phyloP scores from a whole-genome alignment of 2,329 filamentous ascomycete genomes.

The Aspergillus alliaceus region DNA sequence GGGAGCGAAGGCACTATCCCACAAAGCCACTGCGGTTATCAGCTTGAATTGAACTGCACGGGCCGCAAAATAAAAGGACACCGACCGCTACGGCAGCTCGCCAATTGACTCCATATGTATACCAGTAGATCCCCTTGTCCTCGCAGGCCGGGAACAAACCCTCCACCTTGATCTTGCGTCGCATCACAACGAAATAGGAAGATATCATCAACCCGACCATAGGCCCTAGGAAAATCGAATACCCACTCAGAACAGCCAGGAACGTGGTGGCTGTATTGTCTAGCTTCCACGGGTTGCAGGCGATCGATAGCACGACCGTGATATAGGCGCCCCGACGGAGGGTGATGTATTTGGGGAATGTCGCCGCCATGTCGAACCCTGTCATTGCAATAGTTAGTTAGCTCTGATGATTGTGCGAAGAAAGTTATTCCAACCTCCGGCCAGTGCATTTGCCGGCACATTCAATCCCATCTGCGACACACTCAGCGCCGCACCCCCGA shows the following conservation, averaged over 20 bases:
- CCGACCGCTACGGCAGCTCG: constrained; percentile 18
- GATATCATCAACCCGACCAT: constrained; percentile 47
- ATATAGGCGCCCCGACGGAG: constrained; percentile 57
- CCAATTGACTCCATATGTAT: constrained; percentile 24
- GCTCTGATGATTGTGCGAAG: no score
- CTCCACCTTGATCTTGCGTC: constrained; percentile 40
- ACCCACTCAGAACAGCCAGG: constrained; percentile 21
- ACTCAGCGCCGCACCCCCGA: constrained; percentile 23
- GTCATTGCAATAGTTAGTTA: not conserved
- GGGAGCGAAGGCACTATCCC: not conserved
- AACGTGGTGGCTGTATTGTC: constrained; percentile 25
- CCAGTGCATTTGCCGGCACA: constrained; percentile 25
- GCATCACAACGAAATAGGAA: constrained; percentile 47
- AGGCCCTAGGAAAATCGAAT: constrained; percentile 50
- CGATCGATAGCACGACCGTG: constrained; percentile 35
- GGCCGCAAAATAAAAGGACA: not conserved
- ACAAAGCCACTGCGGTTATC: not conserved
- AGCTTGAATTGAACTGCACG: not conserved
- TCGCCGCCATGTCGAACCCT: constrained; percentile 57
- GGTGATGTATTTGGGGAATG: constrained; percentile 56
- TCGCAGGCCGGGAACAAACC: constrained; percentile 42
- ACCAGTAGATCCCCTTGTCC: constrained; percentile 27
- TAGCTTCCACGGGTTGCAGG: constrained; percentile 25
- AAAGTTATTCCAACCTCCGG: constrained; percentile 1
- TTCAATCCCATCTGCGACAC: constrained; percentile 28